Evolutionary conservation across 225 moss, liverwort and hornwort species (phyloP).

Genomic region (Ulota crispa): DNA sequence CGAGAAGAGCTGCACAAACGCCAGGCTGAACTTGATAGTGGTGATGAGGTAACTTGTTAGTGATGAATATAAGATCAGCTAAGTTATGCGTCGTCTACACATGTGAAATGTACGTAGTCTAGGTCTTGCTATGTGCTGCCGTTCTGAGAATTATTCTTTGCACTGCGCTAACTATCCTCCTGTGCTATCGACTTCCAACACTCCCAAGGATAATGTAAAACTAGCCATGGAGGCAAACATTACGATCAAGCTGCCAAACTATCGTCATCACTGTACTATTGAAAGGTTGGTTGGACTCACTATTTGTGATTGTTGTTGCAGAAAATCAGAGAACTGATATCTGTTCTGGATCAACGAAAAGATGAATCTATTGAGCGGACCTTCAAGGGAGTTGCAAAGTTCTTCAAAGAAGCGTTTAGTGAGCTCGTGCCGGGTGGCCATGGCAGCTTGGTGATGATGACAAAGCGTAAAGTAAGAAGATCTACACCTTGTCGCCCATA

Average conservation of each 20-base stretch:
- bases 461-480: constrained; percentile 67
- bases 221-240: background rate
- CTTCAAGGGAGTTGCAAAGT: constrained; percentile 93
- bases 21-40: constrained; percentile 86
- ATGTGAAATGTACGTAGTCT: background rate
- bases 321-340: constrained; percentile 94
- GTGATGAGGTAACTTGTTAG: constrained; percentile 89
- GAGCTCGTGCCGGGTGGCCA: constrained; percentile 89
- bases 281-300: constrained; percentile 5
- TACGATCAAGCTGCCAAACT: background rate
- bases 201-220: background rate
- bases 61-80: constrained; percentile 46
- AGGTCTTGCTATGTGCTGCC: background rate
- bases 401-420: constrained; percentile 86
- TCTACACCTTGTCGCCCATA: background rate
- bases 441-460: constrained; percentile 97
- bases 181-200: background rate
- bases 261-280: background rate
- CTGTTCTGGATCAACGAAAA: constrained; percentile 87
- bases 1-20: constrained; percentile 87
- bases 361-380: constrained; percentile 95
- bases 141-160: background rate
- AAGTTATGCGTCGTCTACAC: background rate
- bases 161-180: background rate
- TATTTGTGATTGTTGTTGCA: constrained; percentile 32